Evolutionary conservation across 1,284 basidiomycete species (phyloP), one percentile per base, ranked within the genome.

Genomic region (Malassezia cuniculi): DNA sequence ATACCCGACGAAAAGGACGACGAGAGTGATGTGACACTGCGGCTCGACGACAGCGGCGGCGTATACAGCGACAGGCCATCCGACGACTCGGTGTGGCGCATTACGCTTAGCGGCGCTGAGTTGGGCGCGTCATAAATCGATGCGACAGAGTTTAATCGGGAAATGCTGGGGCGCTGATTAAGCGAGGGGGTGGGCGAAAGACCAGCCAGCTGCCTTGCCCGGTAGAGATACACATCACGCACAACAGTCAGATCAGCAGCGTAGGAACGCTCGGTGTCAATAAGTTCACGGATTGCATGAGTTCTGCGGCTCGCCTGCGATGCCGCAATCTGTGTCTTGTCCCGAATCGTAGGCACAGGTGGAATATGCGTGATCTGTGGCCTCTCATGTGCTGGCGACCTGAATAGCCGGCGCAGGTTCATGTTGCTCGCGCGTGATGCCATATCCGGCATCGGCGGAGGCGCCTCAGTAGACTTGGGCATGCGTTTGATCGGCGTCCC

Each of bases 181-280:
- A n/a, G 43, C 19, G 51, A 49, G 4, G 47, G 30, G 0, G 56
- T 50, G n/a, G 50, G 34, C 1, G 47, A 47, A 31, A 55, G 49
- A 19, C 56, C 55, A n/a, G 60, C 57, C 25, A 47, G 48, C 14
- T 56, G 57, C 28, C 58, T 55, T 0, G 69, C 69, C 8, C 63
- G 52, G 1, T 61, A 59, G 19, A 71, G 53, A 63, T 87, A 84
- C 19, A 89, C 76, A 53, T 86, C 81, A 31, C 80, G 74, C 37
- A 93, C 77, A 34, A 93, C 72, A 3, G 80, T 79, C 15, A 94
- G 73, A 71, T 94, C 87, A 8, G 77, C 79, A 1, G 86, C 83
- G 68, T 90, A 90, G 0, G 81, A 78, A 19, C 81, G 73, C 64
- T 94, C 87, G 15, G 84, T 86, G 28, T 63, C 58, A 14, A 58